Conservation (phyloP, 176 grass and related monocot genomes). For the maize (Zea mays) region Zm-B73-REFERENCE-NAM-5.0 NC_050105.1:61910001-61910500, state of each 20-base stretch:
- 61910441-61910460: neutral
- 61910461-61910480: neutral
- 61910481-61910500: conserved; percentile 26
- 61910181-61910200: conserved; percentile 8
- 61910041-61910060: neutral
- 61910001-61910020: neutral
- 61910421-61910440: neutral
- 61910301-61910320: conserved; percentile 8
- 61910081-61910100: neutral
- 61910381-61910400: neutral
- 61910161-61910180: conserved; percentile 21
- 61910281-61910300: neutral
- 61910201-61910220: conserved; percentile 25
- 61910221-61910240: neutral
- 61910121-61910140: conserved; percentile 37
- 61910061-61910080: neutral
- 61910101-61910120: conserved; percentile 1
- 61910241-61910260: neutral
- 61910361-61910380: neutral
- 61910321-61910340: neutral
- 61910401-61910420: conserved; percentile 41
- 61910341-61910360: neutral
- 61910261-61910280: neutral
- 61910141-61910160: neutral
- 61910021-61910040: neutral